These are phyloP conservation scores for Infundibulicybe gibba DNA, from an alignment of 768 basidiomycete genomes.

Conservation along the genomic window DNA sequence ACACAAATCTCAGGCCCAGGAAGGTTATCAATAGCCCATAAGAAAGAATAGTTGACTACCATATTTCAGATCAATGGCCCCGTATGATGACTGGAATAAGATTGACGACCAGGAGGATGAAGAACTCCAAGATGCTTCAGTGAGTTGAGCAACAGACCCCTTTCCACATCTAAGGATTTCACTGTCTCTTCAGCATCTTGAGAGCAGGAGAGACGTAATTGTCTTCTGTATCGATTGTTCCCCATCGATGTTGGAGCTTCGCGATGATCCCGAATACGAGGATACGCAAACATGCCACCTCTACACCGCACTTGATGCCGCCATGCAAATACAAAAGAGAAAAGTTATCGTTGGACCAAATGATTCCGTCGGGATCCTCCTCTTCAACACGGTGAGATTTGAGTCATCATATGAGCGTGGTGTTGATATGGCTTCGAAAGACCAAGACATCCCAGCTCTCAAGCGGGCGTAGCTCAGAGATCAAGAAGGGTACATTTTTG, in stretches of 20 bases:
- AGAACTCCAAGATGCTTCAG: conserved; percentile 70
- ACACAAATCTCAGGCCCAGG: too few relatives aligned
- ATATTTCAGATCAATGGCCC: conserved; percentile 41
- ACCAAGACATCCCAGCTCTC: conserved; percentile 37
- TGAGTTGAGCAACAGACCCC: conserved; percentile 21
- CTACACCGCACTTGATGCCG: conserved; percentile 75
- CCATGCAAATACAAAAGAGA: conserved; percentile 83
- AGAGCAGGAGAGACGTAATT: conserved; percentile 80
- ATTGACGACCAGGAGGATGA: conserved; percentile 81
- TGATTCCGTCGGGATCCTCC: conserved; percentile 84
- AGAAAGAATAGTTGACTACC: neutral
- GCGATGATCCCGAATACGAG: conserved; percentile 63
- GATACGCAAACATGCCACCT: conserved; percentile 72
- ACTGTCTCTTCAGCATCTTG: conserved; percentile 46
- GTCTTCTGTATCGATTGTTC: conserved; percentile 97
- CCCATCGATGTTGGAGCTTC: conserved; percentile 76
- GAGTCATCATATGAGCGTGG: conserved; percentile 1
- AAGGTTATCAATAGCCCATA: neutral
- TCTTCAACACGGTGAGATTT: conserved; percentile 85
- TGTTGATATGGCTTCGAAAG: conserved; percentile 20
- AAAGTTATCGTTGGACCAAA: conserved; percentile 88
- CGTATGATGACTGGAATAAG: conserved; percentile 79
- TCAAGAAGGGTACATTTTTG: conserved; percentile 67
- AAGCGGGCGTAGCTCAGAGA: conserved; percentile 44
- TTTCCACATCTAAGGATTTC: neutral